Conservation (phyloP, 129 eudicot genomes). For the Chrysanthemum seticuspe region DNA sequence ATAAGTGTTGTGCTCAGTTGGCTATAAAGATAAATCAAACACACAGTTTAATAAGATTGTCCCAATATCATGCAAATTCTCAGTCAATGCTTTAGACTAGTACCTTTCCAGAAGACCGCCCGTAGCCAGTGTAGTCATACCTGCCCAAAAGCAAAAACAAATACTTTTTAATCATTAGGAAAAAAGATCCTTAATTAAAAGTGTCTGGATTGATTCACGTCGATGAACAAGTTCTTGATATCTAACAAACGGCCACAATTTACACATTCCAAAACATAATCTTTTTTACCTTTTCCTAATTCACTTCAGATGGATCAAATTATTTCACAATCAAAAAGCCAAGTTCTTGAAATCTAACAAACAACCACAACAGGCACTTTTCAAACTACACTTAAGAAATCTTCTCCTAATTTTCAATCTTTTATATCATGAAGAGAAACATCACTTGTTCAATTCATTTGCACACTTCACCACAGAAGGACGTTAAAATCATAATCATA, state of each 20-base stretch:
- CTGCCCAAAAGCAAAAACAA: slow-evolving; percentile 46
- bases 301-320: background rate
- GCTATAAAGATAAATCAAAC: slow-evolving; percentile 38
- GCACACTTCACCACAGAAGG: too few species aligned
- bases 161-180: slow-evolving; percentile 10
- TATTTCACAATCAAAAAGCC: background rate
- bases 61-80: slow-evolving; percentile 6
- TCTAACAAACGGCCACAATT: too few species aligned
- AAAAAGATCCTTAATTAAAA: background rate
- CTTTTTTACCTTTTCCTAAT: background rate
- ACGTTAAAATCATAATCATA: background rate
- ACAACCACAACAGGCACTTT: background rate
- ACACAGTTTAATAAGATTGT: slow-evolving; percentile 16
- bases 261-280: background rate
- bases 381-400: background rate
- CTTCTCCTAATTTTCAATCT: slow-evolving; percentile 1
- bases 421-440: background rate
- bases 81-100: background rate
- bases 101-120: slow-evolving; percentile 95
- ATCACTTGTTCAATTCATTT: background rate
- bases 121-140: slow-evolving; percentile 91
- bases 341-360: slow-evolving; percentile 17
- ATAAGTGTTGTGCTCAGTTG: slow-evolving; percentile 88
- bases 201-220: background rate
- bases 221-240: too few species aligned